phyloP scores from a whole-genome alignment of 2,329 filamentous ascomycete genomes.

The Monosporascus sp. region DNA sequence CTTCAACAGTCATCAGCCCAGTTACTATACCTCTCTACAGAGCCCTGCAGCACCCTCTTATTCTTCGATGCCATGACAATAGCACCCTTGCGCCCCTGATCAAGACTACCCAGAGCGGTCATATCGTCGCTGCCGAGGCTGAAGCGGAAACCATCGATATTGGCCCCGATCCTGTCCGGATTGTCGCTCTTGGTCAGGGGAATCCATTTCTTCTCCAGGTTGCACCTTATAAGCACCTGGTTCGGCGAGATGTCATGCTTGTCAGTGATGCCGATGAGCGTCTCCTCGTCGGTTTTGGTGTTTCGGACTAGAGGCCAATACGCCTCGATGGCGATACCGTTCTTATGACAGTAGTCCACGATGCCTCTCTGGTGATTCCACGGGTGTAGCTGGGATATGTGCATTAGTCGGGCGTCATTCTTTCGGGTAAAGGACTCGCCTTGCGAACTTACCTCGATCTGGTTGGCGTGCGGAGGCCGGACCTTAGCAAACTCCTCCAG shows the following conservation, averaged over 20 bases:
- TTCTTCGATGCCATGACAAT: slow-evolving; percentile 23
- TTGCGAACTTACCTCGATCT: slow-evolving; percentile 56
- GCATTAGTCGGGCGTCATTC: too few species aligned
- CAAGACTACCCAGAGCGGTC: slow-evolving; percentile 43
- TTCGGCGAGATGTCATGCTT: slow-evolving; percentile 56
- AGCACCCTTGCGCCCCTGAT: slow-evolving; percentile 40
- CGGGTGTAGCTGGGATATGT: slow-evolving; percentile 54
- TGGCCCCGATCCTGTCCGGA: slow-evolving; percentile 52
- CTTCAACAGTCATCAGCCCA: not conserved
- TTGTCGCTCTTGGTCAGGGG: slow-evolving; percentile 63
- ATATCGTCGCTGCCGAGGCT: slow-evolving; percentile 53
- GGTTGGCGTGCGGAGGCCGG: slow-evolving; percentile 58
- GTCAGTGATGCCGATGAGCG: slow-evolving; percentile 48
- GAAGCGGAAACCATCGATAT: slow-evolving; percentile 58
- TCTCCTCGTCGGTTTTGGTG: slow-evolving; percentile 55
- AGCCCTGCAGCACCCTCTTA: not conserved
- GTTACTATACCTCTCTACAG: not conserved
- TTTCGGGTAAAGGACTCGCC: too few species aligned
- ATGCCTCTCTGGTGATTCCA: slow-evolving; percentile 55
- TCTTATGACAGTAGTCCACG: slow-evolving; percentile 53
- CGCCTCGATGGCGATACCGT: slow-evolving; percentile 47
- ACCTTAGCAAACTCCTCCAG: slow-evolving; percentile 59
- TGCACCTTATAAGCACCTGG: slow-evolving; percentile 65
- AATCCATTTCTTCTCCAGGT: slow-evolving; percentile 64
- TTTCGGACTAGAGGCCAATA: slow-evolving; percentile 54